Base-by-base conservation (phyloP, 768 basidiomycete genomes). In the Boletellus ananiceps region DNA sequence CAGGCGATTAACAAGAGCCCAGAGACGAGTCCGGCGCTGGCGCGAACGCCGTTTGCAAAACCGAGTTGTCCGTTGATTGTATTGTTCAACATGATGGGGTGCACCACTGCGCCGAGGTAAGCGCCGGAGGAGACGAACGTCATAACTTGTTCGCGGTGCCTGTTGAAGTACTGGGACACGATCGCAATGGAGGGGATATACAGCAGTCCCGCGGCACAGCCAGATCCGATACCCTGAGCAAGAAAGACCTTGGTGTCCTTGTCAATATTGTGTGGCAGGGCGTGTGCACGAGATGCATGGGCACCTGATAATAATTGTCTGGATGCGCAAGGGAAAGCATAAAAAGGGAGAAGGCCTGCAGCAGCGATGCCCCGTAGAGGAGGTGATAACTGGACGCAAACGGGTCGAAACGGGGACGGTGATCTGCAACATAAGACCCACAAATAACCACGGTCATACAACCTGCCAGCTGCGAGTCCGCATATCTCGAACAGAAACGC, bases 1-100 rank as follows among this genome's bases (percentile, higher is more conserved):
- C 73, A 69, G 0, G 72, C 74, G 41, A 74, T 56, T 21, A 72
- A 19, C 43, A 79, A 58, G 8, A 73, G 54, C 2, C 58, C 75
- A 8, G 67, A 61, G 33, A 73, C 55, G 16, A 80, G 53, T 35
- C 57, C 71, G 0, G 74, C 76, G 46, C 69, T 75, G 13, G 66
- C 69, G 3, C 76, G 68, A 18, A 73, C 72, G 15, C 72, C 70
- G 29, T 66, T 71, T 13, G 64, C 68, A 37, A 81, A 74, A 3
- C 83, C 80, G 14, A 75, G 67, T 3, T 54, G 56, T 4, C 74
- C 73, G 47, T 72, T 75, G 50, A 45, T 53, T 3, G 57, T 66
- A 34, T 74, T 69, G 58, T 86, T 85, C 18, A 87, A 68, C 70
- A 84, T 74, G 56, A 84, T 81, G 2, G 82, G 80, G 49, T 83